Base-by-base conservation (phyloP, 306 rosid genomes). In the Adenanthera pavonina region DNA sequence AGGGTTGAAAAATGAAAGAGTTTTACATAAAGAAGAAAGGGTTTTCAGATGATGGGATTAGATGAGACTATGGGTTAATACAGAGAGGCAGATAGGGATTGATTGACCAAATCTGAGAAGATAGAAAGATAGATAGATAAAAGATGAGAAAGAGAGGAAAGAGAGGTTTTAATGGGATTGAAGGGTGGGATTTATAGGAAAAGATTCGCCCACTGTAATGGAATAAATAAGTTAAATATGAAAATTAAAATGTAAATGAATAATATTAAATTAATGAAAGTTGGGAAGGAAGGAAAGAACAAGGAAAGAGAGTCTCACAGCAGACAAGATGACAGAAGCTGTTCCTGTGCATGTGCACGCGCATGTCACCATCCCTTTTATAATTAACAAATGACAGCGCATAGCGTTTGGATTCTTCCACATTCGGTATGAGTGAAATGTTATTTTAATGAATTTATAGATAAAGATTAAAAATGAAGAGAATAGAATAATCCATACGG, bases 111-210 rank as follows among this genome's bases (percentile, higher is more conserved):
- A 35, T 76, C 64, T 67, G 13, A 69, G 81, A 79, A 77, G 78
- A 81, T 51, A 67, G 90, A 81, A 83, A 64, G 84, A 25, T 25
- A 25, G 30, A 25, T 25, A 25, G 30, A 25, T 25, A 25, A 25
- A 25, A 25, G 87, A 85, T 59, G 80, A 74, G 66, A 4, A 10
- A 30, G 77, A 69, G 83, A 77, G 47, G 86, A 69, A 88, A 85
- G 97, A 85, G 97, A 91, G 94, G 88, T 84, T 85, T 83, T 85
- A 82, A 78, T 67, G 51, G 84, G 89, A n/a, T 80, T 30, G 40
- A 70, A 5, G 8, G 84, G 83, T 59, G 51, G 89, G 86, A 85
- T 92, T 84, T 94, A 92, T 90, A 90, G 87, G 81, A 44, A 78
- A 61, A 67, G 7, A 12, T 13, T 7, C 15, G 84, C 80, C 82